Evolutionary conservation across 208 protist species (phyloP), one percentile per base, ranked within the genome.

Genomic region (Giardia duodenalis): DNA sequence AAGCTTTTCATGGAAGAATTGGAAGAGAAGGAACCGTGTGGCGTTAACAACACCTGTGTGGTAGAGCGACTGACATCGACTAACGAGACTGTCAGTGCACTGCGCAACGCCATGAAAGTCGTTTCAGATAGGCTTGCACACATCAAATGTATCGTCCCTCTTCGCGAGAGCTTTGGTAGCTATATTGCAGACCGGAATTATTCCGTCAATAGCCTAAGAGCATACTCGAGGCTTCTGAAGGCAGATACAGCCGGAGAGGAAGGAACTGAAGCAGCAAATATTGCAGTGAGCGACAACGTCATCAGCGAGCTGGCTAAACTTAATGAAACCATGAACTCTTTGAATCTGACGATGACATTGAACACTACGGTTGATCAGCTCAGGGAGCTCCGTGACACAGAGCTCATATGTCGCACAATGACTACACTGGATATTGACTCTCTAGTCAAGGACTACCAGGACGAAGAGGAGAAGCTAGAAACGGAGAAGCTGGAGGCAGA

Each of bases 1-100:
- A 0, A 45, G 10, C n/a, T 48, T 45, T 91, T 67, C n/a, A 91
- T 91, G 88, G n/a, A 3, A 91, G 42, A 91, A 46, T 42, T 89
- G 44, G 22, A 89, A 46, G 42, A 19, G 4, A 45, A 45, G 42
- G 39, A 4, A 46, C 4, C 86, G 3, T 89, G 86, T 45, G 44
- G 10, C 57, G 57, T 76, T 10, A 76, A 76, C 30, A 30, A 76
- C 19, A 76, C 57, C 57, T 76, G 57, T 76, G 57, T 76, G 19
- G 57, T 39, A 76, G 30, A 10, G 30, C 57, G 57, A 30, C 57
- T 76, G 10, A 10, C 30, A 39, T 39, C 19, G 19, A 30, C 57
- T 30, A 30, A 76, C 19, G 30, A 76, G 57, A 76, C 57, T 30
- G 30, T 76, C 57, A 30, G 30, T 76, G 30, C 57, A 39, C 57